Evolutionary conservation across 306 rosid species (phyloP), one percentile per base, ranked within the genome.

Genomic region (Vicia sativa): DNA sequence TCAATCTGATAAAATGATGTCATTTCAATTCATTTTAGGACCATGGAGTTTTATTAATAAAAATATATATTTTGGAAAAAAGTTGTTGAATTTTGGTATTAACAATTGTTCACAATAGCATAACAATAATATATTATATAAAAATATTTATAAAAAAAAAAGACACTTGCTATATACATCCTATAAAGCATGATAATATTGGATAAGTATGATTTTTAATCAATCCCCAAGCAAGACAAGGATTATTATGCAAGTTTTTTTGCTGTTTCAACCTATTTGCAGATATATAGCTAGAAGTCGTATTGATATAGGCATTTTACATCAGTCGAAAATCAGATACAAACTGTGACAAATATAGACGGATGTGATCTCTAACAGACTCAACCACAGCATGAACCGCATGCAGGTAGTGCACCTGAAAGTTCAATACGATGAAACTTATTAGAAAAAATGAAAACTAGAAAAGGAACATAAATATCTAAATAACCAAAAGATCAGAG

Each of bases 381-480:
- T 88, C 67, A 93, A 38, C 99, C 97, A 49, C 99, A 93, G 95
- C 99, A 93, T 52, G 99, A 93, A 31, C 97, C 99, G 7, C 99
- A 93, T 16, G 97, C 99, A 57, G 99, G 99, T 25, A 85, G 73
- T 7, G 99, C 76, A 83, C 77, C 97, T 93, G 96, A 0, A 78
- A 74, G 49, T 77, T 62, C 46, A 73, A 71, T 65, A 39, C 19
- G 14, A 35, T 37, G 37, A 42, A 12, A 55, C 4, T 35, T 6
- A 21, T 69, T 65, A 68, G 62, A 29, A 70, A 50, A 46, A 11
- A 16, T 35, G 46, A 54, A 65, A 21, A 18, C n/a, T 31, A 56
- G 38, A 65, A 31, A 35, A 67, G n/a, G 1, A 53, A 42, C 43
- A 15, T 34, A 53, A 48, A 35, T 1, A 65, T 44, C 14, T 15